Evolutionary conservation across 2,329 filamentous ascomycete species (phyloP).

Genomic region (Penicillium sp.): DNA sequence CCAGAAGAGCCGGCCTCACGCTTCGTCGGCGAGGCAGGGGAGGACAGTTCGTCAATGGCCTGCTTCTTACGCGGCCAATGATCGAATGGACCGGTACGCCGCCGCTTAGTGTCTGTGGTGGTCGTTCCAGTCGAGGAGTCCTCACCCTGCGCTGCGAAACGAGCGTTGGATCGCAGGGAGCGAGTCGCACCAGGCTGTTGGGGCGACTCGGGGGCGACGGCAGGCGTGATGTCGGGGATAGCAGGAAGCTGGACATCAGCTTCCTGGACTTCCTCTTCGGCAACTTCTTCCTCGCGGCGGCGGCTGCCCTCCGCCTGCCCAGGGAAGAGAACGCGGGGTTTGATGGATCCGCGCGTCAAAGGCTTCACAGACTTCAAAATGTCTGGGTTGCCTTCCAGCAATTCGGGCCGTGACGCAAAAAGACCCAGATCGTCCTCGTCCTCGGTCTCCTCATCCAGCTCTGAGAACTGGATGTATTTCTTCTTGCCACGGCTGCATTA

Average conservation of each 20-base stretch:
- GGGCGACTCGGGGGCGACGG: slow-evolving; percentile 25
- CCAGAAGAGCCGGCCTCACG: slow-evolving; percentile 32
- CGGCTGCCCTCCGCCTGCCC: slow-evolving; percentile 34
- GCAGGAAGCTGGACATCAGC: slow-evolving; percentile 16
- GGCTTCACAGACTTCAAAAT: slow-evolving; percentile 44
- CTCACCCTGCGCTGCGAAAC: slow-evolving; percentile 25
- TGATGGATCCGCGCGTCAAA: slow-evolving; percentile 60
- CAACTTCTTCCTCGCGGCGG: slow-evolving; percentile 52
- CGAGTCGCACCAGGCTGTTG: slow-evolving; percentile 32
- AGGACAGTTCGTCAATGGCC: slow-evolving; percentile 24
- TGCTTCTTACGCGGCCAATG: slow-evolving; percentile 45
- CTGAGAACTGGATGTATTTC: slow-evolving; percentile 56
- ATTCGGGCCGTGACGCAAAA: slow-evolving; percentile 42
- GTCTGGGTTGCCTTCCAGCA: slow-evolving; percentile 33
- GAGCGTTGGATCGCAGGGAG: slow-evolving; percentile 36
- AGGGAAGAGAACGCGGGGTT: slow-evolving; percentile 63
- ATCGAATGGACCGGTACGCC: slow-evolving; percentile 44
- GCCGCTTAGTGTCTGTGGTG: slow-evolving; percentile 27
- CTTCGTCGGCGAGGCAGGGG: slow-evolving; percentile 36
- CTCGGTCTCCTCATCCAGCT: slow-evolving; percentile 44
- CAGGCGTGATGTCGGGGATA: slow-evolving; percentile 20
- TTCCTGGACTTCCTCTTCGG: slow-evolving; percentile 49
- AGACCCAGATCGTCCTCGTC: slow-evolving; percentile 49
- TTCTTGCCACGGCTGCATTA: slow-evolving; percentile 61
- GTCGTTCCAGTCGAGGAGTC: slow-evolving; percentile 25